These are phyloP conservation scores for Colletotrichum sp. DNA, from an alignment of 2,329 filamentous ascomycete species.

Conservation along the genomic window DNA sequence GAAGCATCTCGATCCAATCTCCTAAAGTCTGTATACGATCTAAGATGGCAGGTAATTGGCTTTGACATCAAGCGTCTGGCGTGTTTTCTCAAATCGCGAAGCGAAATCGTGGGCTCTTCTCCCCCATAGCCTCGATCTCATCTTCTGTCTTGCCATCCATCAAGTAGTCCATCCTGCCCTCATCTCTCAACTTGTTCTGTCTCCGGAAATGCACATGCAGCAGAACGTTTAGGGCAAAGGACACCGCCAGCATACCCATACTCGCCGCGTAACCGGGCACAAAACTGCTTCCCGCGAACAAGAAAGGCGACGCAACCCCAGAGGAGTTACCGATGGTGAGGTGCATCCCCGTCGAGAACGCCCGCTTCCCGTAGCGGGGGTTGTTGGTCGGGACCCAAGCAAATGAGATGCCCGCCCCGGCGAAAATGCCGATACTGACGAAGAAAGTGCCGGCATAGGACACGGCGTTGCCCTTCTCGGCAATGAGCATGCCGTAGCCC, in stretches of 20 bases:
- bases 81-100: conserved; percentile 20
- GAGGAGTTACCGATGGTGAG: conserved; percentile 34
- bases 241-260: conserved; percentile 48
- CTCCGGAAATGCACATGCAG: conserved; percentile 33
- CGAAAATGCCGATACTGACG: conserved; percentile 40
- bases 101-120: conserved; percentile 39
- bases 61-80: too few species aligned
- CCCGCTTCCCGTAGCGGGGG: conserved; percentile 19
- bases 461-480: background rate
- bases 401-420: conserved; percentile 2
- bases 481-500: conserved; percentile 6
- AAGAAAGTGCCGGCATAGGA: conserved; percentile 53
- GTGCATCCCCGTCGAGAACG: conserved; percentile 15
- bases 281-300: conserved; percentile 49
- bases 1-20: too few species aligned
- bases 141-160: conserved; percentile 44
- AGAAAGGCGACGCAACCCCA: conserved; percentile 68
- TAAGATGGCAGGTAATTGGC: too few species aligned
- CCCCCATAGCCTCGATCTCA: conserved; percentile 47
- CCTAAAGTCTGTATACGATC: too few species aligned
- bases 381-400: conserved; percentile 21
- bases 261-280: conserved; percentile 56
- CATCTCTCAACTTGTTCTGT: conserved; percentile 38
- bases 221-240: conserved; percentile 30
- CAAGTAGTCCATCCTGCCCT: conserved; percentile 41